Conservation (phyloP, 176 grass and related monocot species). For the Miscanthus lutarioriparius region DNA sequence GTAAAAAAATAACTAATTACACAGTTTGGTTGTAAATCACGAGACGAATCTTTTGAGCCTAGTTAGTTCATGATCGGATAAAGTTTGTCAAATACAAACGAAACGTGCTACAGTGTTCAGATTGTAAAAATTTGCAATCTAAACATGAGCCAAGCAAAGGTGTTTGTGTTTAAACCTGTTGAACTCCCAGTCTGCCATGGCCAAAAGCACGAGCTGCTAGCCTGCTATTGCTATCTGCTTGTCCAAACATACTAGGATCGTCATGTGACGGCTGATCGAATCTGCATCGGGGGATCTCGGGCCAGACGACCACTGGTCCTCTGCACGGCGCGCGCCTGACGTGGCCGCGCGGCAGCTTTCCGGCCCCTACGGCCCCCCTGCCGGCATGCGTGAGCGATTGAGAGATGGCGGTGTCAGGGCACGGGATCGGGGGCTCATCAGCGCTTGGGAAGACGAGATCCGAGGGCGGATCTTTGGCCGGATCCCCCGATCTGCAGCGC, state of each 20-base stretch:
- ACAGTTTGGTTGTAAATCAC: too few species aligned
- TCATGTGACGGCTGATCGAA: slow-evolving; percentile 21
- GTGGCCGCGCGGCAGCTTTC: slow-evolving; percentile 37
- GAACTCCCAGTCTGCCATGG: slow-evolving; percentile 11
- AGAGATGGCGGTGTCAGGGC: background rate
- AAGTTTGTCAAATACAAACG: too few species aligned
- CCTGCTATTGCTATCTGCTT: background rate
- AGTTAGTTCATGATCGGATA: too few species aligned
- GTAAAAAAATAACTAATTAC: too few species aligned
- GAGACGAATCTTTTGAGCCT: too few species aligned
- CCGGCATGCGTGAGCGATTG: background rate
- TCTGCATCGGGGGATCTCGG: slow-evolving; percentile 20
- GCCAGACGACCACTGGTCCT: background rate
- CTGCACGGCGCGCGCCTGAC: background rate
- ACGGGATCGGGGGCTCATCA: background rate
- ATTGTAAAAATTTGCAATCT: too few species aligned
- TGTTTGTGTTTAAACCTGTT: background rate
- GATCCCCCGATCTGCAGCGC: slow-evolving; percentile 41
- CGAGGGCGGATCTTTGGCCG: slow-evolving; percentile 37
- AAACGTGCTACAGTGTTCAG: too few species aligned
- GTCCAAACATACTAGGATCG: background rate
- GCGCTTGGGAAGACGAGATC: slow-evolving; percentile 18
- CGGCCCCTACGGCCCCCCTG: slow-evolving; percentile 42
- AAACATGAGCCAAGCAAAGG: too few species aligned
- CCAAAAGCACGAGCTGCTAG: background rate